Evolutionary conservation across 768 basidiomycete genomes (phyloP).

Genomic region (Artomyces pyxidatus): DNA sequence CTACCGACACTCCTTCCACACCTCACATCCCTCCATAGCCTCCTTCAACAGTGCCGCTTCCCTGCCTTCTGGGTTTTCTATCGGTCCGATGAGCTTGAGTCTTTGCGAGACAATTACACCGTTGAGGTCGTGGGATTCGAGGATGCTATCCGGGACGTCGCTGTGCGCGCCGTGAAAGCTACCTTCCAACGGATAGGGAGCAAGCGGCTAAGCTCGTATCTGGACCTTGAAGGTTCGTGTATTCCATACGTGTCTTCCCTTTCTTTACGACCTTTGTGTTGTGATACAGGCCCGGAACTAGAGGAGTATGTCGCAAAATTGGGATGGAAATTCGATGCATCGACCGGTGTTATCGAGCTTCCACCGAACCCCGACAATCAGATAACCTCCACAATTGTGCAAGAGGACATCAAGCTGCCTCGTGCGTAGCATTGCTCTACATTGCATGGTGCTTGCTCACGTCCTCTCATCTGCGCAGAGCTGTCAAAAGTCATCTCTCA

Average conservation of each 20-base stretch:
- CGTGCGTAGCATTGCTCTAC: conserved; percentile 41
- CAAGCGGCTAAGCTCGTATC: conserved; percentile 61
- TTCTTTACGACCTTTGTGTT: not conserved
- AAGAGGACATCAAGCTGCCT: conserved; percentile 73
- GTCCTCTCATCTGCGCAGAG: conserved; percentile 32
- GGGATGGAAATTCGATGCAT: conserved; percentile 55
- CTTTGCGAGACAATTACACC: conserved; percentile 79
- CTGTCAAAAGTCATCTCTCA: conserved; percentile 71
- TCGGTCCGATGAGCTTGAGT: conserved; percentile 58
- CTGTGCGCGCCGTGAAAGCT: conserved; percentile 66
- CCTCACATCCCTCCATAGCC: conserved; percentile 56
- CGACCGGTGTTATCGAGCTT: conserved; percentile 50
- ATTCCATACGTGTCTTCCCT: not conserved
- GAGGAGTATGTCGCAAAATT: conserved; percentile 52
- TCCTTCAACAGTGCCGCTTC: conserved; percentile 81
- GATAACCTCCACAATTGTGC: conserved; percentile 77
- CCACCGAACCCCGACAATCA: conserved; percentile 86
- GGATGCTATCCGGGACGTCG: conserved; percentile 72
- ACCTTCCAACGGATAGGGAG: conserved; percentile 69
- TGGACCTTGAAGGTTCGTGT: conserved; percentile 54
- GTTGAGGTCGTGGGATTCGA: conserved; percentile 80
- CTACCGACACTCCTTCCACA: conserved; percentile 61
- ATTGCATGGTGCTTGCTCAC: conserved; percentile 4
- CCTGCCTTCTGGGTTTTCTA: conserved; percentile 79
- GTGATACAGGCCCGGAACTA: conserved; percentile 42